Percentiles rank a stretch among this genome's conserved stretches.
These are phyloP conservation scores for Hypoxylon sp. DNA, from an alignment of 2,329 filamentous ascomycete genomes.

Conservation along the genomic window DNA sequence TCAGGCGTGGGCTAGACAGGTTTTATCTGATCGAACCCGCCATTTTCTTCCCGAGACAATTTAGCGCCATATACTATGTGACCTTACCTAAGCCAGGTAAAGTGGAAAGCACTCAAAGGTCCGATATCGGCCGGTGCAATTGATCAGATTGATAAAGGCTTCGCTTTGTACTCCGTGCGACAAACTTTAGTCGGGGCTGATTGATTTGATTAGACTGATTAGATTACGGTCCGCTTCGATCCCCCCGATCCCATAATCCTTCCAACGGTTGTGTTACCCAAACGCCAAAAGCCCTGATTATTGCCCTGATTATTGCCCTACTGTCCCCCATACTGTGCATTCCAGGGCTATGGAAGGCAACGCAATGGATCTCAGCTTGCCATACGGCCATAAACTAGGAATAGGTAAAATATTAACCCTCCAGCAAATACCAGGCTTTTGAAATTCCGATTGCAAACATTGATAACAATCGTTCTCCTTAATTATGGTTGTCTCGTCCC, in stretches of 20 bases:
- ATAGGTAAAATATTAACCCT: background rate
- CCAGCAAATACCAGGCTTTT: background rate
- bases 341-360: slow-evolving; percentile 11
- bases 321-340: slow-evolving; percentile 24
- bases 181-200: slow-evolving; percentile 33
- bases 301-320: background rate
- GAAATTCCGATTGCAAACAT: background rate
- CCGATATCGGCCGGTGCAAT: slow-evolving; percentile 46
- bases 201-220: slow-evolving; percentile 53
- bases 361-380: background rate
- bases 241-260: slow-evolving; percentile 34
- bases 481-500: slow-evolving; percentile 10
- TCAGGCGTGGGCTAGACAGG: slow-evolving; percentile 4
- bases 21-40: slow-evolving; percentile 32
- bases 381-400: background rate
- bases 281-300: slow-evolving; percentile 6
- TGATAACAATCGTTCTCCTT: background rate
- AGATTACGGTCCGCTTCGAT: slow-evolving; percentile 17
- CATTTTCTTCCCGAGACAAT: slow-evolving; percentile 23
- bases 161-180: slow-evolving; percentile 12
- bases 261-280: slow-evolving; percentile 27
- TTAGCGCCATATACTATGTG: slow-evolving; percentile 16
- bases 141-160: background rate
- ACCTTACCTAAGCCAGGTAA: slow-evolving; percentile 19
- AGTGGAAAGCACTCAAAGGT: background rate